Conservation (phyloP, 2,329 filamentous ascomycete species). For the Endoconidiophora polonica region DNA sequence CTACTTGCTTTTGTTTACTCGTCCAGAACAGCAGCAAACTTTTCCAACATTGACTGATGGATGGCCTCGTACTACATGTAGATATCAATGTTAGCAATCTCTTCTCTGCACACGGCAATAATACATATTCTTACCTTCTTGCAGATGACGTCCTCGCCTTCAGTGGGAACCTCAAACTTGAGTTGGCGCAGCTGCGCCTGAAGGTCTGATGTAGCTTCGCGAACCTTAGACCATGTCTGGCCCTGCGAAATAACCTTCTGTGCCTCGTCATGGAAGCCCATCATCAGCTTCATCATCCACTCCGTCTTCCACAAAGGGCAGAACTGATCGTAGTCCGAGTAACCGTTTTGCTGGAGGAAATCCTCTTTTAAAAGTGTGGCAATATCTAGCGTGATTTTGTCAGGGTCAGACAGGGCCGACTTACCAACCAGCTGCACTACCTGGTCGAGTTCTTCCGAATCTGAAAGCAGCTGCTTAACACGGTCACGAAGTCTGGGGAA, state of each 20-base stretch:
- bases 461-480: constrained; percentile 82
- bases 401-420: constrained; percentile 82
- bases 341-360: constrained; percentile 97
- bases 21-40: constrained; percentile 90
- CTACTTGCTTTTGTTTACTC: constrained; percentile 42
- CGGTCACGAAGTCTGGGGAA: constrained; percentile 87
- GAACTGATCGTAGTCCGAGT: constrained; percentile 98
- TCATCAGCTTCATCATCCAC: constrained; percentile 99
- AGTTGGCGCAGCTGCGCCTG: constrained; percentile 73
- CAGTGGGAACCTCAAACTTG: constrained; percentile 88
- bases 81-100: constrained; percentile 23
- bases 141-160: constrained; percentile 62
- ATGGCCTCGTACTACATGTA: constrained; percentile 67
- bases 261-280: constrained; percentile 92
- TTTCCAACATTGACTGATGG: constrained; percentile 83
- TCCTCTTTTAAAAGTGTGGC: constrained; percentile 90
- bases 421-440: constrained; percentile 98
- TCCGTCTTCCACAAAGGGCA: constrained; percentile 99
- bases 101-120: background rate
- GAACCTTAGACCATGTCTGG: constrained; percentile 80
- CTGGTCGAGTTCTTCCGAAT: constrained; percentile 94
- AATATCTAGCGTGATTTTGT: constrained; percentile 96
- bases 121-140: constrained; percentile 50
- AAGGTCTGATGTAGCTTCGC: constrained; percentile 76
- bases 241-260: constrained; percentile 90